These are phyloP conservation scores for Mariannaea elegans DNA, from an alignment of 2,329 filamentous ascomycete species.

Conservation along the genomic window DNA sequence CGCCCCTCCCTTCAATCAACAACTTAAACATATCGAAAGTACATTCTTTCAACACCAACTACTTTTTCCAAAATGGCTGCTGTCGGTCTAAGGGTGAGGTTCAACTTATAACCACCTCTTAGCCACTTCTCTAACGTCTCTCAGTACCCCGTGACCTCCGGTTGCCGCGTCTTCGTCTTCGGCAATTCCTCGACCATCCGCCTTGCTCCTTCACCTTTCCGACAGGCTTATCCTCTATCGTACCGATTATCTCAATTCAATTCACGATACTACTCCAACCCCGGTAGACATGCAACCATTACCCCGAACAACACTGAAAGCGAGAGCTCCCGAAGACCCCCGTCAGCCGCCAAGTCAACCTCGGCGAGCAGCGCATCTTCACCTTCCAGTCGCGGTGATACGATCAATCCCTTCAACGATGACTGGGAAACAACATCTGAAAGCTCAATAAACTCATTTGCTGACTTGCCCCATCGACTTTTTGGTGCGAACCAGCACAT, in stretches of 20 bases:
- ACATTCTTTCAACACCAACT: background rate
- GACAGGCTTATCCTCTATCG: slow-evolving; percentile 16
- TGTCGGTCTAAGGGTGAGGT: slow-evolving; percentile 37
- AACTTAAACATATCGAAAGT: background rate
- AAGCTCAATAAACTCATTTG: slow-evolving; percentile 53
- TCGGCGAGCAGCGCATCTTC: slow-evolving; percentile 28
- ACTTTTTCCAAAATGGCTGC: slow-evolving; percentile 27
- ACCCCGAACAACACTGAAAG: slow-evolving; percentile 19
- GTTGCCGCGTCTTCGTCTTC: slow-evolving; percentile 31
- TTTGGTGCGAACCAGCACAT: slow-evolving; percentile 98
- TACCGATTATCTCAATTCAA: background rate
- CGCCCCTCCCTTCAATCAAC: slow-evolving; percentile 1
- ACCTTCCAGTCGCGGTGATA: slow-evolving; percentile 36
- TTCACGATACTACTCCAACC: slow-evolving; percentile 34
- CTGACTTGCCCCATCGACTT: slow-evolving; percentile 55
- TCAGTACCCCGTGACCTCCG: slow-evolving; percentile 27
- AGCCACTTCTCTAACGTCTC: slow-evolving; percentile 24
- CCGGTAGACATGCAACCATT: slow-evolving; percentile 15
- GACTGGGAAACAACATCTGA: slow-evolving; percentile 56
- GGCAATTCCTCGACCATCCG: slow-evolving; percentile 25
- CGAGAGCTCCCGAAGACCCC: slow-evolving; percentile 18
- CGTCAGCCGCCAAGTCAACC: slow-evolving; percentile 16
- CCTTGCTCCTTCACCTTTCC: slow-evolving; percentile 17
- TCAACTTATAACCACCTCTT: background rate
- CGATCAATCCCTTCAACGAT: slow-evolving; percentile 48